Conservation (phyloP, 2,329 filamentous ascomycete genomes). For the Colletotrichum sublineola region DNA sequence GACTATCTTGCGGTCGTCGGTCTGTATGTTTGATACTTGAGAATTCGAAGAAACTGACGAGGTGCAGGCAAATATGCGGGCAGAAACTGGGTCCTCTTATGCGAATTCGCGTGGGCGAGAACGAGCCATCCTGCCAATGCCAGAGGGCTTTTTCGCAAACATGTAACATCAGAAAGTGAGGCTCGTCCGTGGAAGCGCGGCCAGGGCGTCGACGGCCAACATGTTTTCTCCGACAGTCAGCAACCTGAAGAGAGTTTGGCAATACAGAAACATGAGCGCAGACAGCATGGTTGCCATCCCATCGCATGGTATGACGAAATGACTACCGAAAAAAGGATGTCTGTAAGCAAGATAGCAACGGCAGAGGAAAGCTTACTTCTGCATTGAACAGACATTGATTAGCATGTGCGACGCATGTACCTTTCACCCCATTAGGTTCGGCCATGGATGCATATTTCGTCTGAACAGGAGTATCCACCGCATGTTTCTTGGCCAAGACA, state of each 20-base stretch:
- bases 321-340: slow-evolving; percentile 19
- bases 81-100: not conserved
- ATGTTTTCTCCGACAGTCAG: slow-evolving; percentile 1
- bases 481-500: not conserved
- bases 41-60: not conserved
- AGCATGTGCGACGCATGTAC: slow-evolving; percentile 26
- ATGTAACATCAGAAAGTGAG: not conserved
- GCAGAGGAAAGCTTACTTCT: slow-evolving; percentile 4
- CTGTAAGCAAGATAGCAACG: not conserved
- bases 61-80: not conserved
- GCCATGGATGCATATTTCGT: slow-evolving; percentile 19
- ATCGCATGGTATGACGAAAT: not conserved
- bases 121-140: not conserved
- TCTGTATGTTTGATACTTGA: not conserved
- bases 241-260: slow-evolving; percentile 19
- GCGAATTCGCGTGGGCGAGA: not conserved
- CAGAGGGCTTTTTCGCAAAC: not conserved
- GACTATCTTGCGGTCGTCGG: not conserved
- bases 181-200: not conserved
- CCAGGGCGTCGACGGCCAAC: not conserved
- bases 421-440: slow-evolving; percentile 1
- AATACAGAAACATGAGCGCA: not conserved
- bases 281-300: slow-evolving; percentile 11
- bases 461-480: not conserved
- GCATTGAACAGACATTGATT: slow-evolving; percentile 16